These are phyloP conservation scores for Laburnicola sp. DNA, from an alignment of 2,329 filamentous ascomycete species.

Conservation along the genomic window DNA sequence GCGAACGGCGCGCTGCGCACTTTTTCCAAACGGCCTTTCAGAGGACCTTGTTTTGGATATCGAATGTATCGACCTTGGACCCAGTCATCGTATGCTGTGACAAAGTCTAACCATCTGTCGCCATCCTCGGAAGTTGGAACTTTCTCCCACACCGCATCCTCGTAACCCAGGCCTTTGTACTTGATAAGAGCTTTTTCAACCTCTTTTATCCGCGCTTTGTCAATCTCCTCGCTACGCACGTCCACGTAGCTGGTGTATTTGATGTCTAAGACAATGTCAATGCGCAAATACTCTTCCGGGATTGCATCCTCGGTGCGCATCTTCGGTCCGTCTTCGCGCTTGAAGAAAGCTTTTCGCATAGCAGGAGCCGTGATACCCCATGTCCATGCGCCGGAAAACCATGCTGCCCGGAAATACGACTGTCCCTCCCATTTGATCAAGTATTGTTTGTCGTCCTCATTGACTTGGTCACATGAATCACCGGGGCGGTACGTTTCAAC, in stretches of 20 bases:
- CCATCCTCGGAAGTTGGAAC: slow-evolving; percentile 69
- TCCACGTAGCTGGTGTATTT: slow-evolving; percentile 65
- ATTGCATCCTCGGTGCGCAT: slow-evolving; percentile 77
- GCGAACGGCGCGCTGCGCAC: slow-evolving; percentile 68
- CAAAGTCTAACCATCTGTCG: slow-evolving; percentile 77
- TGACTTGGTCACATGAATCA: slow-evolving; percentile 58
- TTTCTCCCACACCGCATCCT: slow-evolving; percentile 86
- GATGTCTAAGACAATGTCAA: slow-evolving; percentile 88
- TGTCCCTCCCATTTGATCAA: slow-evolving; percentile 82
- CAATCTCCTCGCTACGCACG: slow-evolving; percentile 66
- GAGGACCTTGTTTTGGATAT: slow-evolving; percentile 54
- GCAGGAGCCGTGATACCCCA: slow-evolving; percentile 66
- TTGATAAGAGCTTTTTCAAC: slow-evolving; percentile 80
- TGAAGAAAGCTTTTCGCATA: slow-evolving; percentile 77
- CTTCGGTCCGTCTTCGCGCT: slow-evolving; percentile 68
- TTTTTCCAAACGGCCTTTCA: slow-evolving; percentile 69
- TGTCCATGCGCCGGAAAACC: slow-evolving; percentile 90
- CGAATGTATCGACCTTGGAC: slow-evolving; percentile 77
- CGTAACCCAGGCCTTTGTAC: slow-evolving; percentile 88
- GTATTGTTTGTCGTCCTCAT: slow-evolving; percentile 84
- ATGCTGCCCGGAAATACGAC: slow-evolving; percentile 80
- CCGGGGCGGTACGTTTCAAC: slow-evolving; percentile 59
- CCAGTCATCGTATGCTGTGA: slow-evolving; percentile 82
- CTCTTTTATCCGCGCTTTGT: slow-evolving; percentile 70
- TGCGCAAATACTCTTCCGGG: slow-evolving; percentile 79